A percentile compares a stretch with the other conserved stretches of the same genome.
Conservation (phyloP, 2,329 filamentous ascomycete genomes). For the Scleromitrula shiraiana region DNA sequence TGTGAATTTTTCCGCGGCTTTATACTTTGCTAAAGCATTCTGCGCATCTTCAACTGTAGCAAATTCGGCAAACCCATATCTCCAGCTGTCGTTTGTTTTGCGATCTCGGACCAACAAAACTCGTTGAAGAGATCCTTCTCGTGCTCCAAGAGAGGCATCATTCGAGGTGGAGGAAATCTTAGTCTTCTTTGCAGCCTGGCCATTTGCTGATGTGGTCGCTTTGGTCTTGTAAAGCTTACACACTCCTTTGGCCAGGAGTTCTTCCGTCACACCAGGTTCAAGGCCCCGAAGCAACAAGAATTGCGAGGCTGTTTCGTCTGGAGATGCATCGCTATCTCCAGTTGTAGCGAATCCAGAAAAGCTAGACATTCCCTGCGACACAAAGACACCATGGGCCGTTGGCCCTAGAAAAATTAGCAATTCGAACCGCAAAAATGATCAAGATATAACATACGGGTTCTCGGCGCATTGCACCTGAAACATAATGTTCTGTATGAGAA, state of each 20-base stretch:
- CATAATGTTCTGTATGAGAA: constrained; percentile 48
- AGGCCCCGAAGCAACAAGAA: constrained; percentile 69
- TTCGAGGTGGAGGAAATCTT: constrained; percentile 47
- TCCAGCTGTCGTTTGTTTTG: constrained; percentile 62
- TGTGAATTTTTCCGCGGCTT: constrained; percentile 65
- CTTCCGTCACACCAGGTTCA: constrained; percentile 62
- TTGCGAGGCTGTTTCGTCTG: constrained; percentile 49
- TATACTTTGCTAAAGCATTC: constrained; percentile 64
- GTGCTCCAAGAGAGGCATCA: constrained; percentile 51
- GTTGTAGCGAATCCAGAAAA: constrained; percentile 39
- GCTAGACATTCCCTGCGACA: constrained; percentile 32
- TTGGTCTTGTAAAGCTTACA: constrained; percentile 63
- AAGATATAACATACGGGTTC: constrained; percentile 37
- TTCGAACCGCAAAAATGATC: no score
- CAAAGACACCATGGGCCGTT: constrained; percentile 27
- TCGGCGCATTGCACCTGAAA: constrained; percentile 49
- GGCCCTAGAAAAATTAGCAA: constrained; percentile 27
- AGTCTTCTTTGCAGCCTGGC: constrained; percentile 29
- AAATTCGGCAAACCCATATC: constrained; percentile 81
- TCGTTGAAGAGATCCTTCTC: constrained; percentile 64
- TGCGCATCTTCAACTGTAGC: constrained; percentile 67
- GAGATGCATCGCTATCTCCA: constrained; percentile 46
- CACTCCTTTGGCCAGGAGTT: constrained; percentile 63
- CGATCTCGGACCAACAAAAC: constrained; percentile 71
- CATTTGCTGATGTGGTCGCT: constrained; percentile 28